Base-by-base conservation (phyloP, 805 yeast species). In the Candida ortonii region DNA sequence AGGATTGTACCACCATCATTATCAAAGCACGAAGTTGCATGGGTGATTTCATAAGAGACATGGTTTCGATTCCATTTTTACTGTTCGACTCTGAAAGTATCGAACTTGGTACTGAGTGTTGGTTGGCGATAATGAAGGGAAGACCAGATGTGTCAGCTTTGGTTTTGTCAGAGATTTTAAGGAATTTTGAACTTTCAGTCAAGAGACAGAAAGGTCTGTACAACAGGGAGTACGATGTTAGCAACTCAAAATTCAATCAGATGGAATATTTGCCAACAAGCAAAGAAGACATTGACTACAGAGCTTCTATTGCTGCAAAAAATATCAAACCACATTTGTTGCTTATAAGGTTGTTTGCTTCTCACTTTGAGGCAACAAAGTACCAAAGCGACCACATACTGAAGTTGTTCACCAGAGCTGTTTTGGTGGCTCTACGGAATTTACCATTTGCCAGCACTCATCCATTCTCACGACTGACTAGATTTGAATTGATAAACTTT, bases 261-360 rank as follows among this genome's bases (percentile, higher is more conserved):
- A 93, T 93, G 98, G 93, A 85, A 44, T 93, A 93, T 50, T 64
- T 88, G 1, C 97, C 98, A 8, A 79, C 94, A 28, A 80, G 83
- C 59, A 80, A 77, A 46, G 65, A 67, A 28, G 68, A 66, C 6
- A 69, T 80, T 6, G 73, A 73, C 34, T 75, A 71, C 40, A 61
- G 65, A 21, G 78, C 86, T 0, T 57, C 61, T 2, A 44, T 55
- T 2, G 77, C 80, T 1, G 67, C 71, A 4, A 62, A 68, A 33
- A 56, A 67, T 5, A 62, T 75, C 41, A 61, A 78, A 34, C 84
- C 94, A 0, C 97, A 93, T 55, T 58, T 75, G 25, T 70, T 72
- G 38, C 68, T 93, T 17, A 76, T 86, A 29, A 65, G 75, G 33
- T 71, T 88, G 51, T 70, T 93, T 50, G 59, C 78, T 4, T 83